phyloP scores from a whole-genome alignment of 768 basidiomycete species.

The Termitomyces sp. region DNA sequence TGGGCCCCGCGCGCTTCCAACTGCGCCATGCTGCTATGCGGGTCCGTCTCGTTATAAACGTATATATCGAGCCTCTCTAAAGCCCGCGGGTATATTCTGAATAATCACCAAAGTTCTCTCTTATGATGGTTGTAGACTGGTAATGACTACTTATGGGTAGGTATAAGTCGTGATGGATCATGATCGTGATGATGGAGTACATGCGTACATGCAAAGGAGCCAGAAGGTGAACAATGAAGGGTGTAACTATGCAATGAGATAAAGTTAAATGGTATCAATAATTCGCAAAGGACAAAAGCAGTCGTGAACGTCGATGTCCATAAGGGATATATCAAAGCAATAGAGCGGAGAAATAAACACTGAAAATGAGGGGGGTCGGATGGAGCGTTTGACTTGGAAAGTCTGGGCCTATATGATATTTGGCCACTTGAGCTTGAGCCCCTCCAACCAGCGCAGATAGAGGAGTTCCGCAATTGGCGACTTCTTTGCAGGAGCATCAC shows the following conservation, averaged over 20 bases:
- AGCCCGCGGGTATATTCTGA: background rate
- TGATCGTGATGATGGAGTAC: slow-evolving; percentile 3
- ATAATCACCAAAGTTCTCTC: too few species aligned
- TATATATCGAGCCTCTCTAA: too few species aligned
- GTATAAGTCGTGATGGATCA: slow-evolving; percentile 7
- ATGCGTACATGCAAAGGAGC: background rate
- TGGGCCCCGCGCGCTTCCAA: slow-evolving; percentile 11
- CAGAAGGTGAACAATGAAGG: background rate
- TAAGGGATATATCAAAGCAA: background rate
- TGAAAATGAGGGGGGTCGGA: background rate
- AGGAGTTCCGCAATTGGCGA: slow-evolving; percentile 94
- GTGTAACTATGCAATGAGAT: background rate
- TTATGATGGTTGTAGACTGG: background rate
- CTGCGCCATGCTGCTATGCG: slow-evolving; percentile 8
- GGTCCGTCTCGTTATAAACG: too few species aligned
- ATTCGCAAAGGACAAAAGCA: background rate
- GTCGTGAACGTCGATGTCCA: background rate
- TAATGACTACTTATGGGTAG: background rate
- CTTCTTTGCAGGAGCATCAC: slow-evolving; percentile 50
- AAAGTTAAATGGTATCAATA: background rate
- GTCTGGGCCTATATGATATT: slow-evolving; percentile 42
- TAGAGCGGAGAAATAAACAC: background rate
- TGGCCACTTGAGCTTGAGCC: slow-evolving; percentile 88
- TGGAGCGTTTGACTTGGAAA: background rate
- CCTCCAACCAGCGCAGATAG: slow-evolving; percentile 97